Base-by-base conservation (phyloP, 805 yeast genomes). In the Kodamaea sagamina region DNA sequence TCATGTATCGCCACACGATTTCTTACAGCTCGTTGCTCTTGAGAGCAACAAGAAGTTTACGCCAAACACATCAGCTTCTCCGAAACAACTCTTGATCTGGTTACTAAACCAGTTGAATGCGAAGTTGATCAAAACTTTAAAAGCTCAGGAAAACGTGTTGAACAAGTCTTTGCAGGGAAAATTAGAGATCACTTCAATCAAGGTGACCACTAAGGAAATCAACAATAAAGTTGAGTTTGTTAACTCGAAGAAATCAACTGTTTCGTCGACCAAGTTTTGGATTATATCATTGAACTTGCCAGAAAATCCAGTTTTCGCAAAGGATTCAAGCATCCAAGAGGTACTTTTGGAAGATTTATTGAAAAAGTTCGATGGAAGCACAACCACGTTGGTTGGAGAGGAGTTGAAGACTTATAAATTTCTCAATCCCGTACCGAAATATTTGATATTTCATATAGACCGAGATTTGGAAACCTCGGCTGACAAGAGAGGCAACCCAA, bases 1-100 rank as follows among this genome's bases (percentile, higher is more conserved):
- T 3, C 88, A 84, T 52, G 68, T 85, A 2, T 81, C 92, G 0
- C 82, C 88, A 1, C 84, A 79, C 54, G 88, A 82, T 39, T 61
- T 87, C 6, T 56, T 83, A 35, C 80, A 80, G 45, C 77, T 75
- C 52, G 41, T 27, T 5, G 11, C 36, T 4, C 16, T 15, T 4
- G 5, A 19, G 18, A 32, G 56, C 9, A 35, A 41, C 16, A 18
- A 17, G 26, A 35, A 27, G 31, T 41, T 34, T 15, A 24, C 10
- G 16, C 12, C 24, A 6, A 29, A 19, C 15, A 19, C 15, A 18
- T 15, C 38, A n/a, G 69, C 3, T 35, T 70, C 4, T 65, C 92
- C 93, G 1, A 77, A 76, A 47, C 63, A 63, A 10, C 78, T 86
- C 46, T 49, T 84, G 4, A 51, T 74, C 4, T 85, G 90, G 89